Conservation (phyloP, 768 basidiomycete genomes). For the Boletus sensibilis region DNA sequence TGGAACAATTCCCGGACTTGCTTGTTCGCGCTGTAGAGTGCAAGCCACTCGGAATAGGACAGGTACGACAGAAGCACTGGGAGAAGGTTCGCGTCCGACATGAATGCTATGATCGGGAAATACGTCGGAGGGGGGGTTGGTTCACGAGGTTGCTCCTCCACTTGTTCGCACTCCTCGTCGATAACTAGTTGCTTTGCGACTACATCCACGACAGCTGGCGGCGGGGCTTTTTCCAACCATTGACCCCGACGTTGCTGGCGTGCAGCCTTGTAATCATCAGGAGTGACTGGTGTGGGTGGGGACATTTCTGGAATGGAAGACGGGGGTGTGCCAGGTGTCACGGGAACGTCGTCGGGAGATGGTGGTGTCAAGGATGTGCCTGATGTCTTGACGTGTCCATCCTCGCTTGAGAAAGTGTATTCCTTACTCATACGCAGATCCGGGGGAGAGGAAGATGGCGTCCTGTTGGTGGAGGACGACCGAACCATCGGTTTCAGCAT, state of each 20-base stretch:
- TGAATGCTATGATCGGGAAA: slow-evolving; percentile 57
- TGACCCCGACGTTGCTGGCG: slow-evolving; percentile 42
- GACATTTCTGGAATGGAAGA: neutral
- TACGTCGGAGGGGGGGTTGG: slow-evolving; percentile 29
- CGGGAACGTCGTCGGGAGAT: neutral
- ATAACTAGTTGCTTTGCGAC: slow-evolving; percentile 24
- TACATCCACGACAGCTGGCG: slow-evolving; percentile 34
- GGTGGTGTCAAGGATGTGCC: neutral
- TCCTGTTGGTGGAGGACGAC: slow-evolving; percentile 1
- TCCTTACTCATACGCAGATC: slow-evolving; percentile 4
- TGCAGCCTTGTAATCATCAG: slow-evolving; percentile 41
- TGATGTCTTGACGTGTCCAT: slow-evolving; percentile 6
- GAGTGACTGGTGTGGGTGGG: slow-evolving; percentile 23
- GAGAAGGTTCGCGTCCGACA: slow-evolving; percentile 54
- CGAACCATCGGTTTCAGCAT: slow-evolving; percentile 36
- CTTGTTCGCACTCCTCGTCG: slow-evolving; percentile 11
- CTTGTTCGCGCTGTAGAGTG: slow-evolving; percentile 56
- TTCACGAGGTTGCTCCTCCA: slow-evolving; percentile 17
- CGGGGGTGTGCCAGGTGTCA: neutral
- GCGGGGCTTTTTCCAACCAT: slow-evolving; percentile 40
- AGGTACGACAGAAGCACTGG: slow-evolving; percentile 54
- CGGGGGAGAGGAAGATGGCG: neutral
- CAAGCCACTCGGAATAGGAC: slow-evolving; percentile 72
- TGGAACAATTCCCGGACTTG: slow-evolving; percentile 52
- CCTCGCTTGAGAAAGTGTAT: slow-evolving; percentile 3